Conservation (phyloP, 2,329 filamentous ascomycete genomes). For the Furcasterigmium sp. region DNA sequence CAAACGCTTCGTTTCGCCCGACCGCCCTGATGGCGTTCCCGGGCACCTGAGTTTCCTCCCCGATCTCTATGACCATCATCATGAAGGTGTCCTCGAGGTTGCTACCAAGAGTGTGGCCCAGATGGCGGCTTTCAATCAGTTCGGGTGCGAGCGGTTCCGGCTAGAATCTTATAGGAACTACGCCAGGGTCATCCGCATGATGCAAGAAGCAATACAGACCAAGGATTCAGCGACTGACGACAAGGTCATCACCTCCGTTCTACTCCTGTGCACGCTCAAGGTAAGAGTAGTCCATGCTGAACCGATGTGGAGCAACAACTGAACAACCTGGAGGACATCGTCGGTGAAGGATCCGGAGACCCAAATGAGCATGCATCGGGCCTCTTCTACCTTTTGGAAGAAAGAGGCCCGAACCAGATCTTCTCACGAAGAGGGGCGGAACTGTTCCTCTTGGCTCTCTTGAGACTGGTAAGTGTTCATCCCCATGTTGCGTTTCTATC, state of each 20-base stretch:
- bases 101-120: conserved; percentile 27
- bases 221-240: conserved; percentile 20
- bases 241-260: conserved; percentile 21
- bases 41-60: conserved; percentile 27
- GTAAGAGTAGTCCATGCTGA: too few species aligned
- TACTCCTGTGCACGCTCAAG: conserved; percentile 24
- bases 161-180: conserved; percentile 22
- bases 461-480: conserved; percentile 22
- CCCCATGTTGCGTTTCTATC: neutral
- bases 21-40: conserved; percentile 21
- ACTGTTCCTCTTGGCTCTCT: conserved; percentile 21
- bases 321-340: conserved; percentile 20
- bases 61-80: conserved; percentile 17
- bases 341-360: conserved; percentile 21
- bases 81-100: conserved; percentile 20
- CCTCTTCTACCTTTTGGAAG: conserved; percentile 25
- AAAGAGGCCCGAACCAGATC: conserved; percentile 22
- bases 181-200: conserved; percentile 18
- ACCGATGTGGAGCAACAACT: too few species aligned
- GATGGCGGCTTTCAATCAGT: conserved; percentile 26
- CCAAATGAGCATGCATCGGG: conserved; percentile 24
- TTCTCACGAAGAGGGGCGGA: conserved; percentile 21
- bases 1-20: conserved; percentile 24
- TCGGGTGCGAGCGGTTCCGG: conserved; percentile 20
- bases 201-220: conserved; percentile 19